Percentiles rank a stretch among this genome's conserved stretches.
phyloP scores from a whole-genome alignment of 345 rosid genomes.

The Melaleuca quinquenervia region DNA sequence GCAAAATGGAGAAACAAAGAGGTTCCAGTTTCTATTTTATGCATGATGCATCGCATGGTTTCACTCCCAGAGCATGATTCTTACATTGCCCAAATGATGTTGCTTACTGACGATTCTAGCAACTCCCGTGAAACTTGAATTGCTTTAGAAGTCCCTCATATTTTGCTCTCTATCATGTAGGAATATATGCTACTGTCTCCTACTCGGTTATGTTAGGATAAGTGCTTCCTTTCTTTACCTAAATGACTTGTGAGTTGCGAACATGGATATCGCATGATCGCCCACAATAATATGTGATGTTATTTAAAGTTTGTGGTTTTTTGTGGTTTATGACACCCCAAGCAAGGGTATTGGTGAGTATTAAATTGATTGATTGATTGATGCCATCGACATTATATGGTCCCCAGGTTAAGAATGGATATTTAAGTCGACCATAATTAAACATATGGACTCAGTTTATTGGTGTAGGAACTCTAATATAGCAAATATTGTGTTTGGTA shows the following conservation, averaged over 20 bases:
- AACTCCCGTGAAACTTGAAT: background rate
- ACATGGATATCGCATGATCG: background rate
- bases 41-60: rapidly evolving
- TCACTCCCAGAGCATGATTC: background rate
- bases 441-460: background rate
- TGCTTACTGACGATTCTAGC: background rate
- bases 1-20: background rate
- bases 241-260: background rate
- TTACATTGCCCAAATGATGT: background rate
- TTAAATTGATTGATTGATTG: background rate
- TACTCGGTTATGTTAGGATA: background rate
- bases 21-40: background rate
- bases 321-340: background rate
- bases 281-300: background rate
- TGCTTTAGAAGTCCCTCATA: background rate
- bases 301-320: background rate
- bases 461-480: background rate
- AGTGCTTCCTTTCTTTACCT: background rate
- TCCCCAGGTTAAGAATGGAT: background rate
- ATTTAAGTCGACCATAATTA: background rate
- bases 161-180: background rate
- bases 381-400: rapidly evolving
- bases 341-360: background rate
- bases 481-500: background rate
- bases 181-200: background rate